These are phyloP conservation scores for Erodium texanum DNA, from an alignment of 441 rosid species.

Conservation along the genomic window DNA sequence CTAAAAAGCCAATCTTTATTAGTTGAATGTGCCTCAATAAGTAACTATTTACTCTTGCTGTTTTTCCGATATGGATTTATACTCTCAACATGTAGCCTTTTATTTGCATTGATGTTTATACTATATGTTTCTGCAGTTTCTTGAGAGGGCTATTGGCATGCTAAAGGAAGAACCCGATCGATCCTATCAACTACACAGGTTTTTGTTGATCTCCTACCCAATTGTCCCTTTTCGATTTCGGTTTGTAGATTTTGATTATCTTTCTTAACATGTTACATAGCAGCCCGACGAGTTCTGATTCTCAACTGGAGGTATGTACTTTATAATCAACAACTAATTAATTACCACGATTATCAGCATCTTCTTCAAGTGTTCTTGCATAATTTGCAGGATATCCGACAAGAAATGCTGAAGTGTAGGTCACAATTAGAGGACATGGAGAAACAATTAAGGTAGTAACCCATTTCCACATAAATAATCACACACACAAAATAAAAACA, in stretches of 20 bases:
- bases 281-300: conserved; percentile 16
- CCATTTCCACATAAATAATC: neutral
- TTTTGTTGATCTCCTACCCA: neutral
- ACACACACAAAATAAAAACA: too few relatives aligned
- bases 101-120: too few relatives aligned
- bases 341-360: neutral
- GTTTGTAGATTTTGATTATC: neutral
- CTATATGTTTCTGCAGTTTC: conserved; percentile 20
- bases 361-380: too few relatives aligned
- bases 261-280: neutral
- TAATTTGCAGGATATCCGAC: conserved; percentile 26
- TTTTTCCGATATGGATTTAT: too few relatives aligned
- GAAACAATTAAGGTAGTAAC: conserved; percentile 31
- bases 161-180: conserved; percentile 25
- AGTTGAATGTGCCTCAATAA: too few relatives aligned
- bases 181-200: conserved; percentile 25
- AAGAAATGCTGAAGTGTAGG: conserved; percentile 22
- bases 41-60: too few relatives aligned
- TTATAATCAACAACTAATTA: neutral
- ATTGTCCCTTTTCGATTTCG: too few relatives aligned
- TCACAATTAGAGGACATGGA: conserved; percentile 25
- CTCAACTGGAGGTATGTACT: conserved; percentile 29
- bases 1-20: too few relatives aligned
- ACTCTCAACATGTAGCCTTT: too few relatives aligned
- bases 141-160: conserved; percentile 27